These are phyloP conservation scores for Boletus huronensis DNA, from an alignment of 768 basidiomycete species.

Conservation along the genomic window DNA sequence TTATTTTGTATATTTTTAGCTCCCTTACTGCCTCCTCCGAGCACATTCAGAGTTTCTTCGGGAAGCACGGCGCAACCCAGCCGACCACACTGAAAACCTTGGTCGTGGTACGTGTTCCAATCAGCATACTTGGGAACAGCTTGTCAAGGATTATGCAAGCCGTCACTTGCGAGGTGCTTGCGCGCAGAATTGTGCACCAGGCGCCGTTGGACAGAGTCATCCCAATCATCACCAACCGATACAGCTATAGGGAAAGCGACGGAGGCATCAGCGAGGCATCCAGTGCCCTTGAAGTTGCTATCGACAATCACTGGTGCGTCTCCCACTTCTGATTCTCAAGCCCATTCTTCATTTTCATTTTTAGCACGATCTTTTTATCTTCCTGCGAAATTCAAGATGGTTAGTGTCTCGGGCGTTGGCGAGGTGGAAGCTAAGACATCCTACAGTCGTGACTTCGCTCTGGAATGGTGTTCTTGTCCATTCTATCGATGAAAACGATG, in stretches of 20 bases:
- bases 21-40: conserved; percentile 78
- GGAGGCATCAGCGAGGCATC: conserved; percentile 71
- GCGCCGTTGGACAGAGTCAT: conserved; percentile 60
- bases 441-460: conserved; percentile 68
- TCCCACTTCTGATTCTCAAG: neutral
- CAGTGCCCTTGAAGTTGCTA: conserved; percentile 85
- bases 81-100: conserved; percentile 83
- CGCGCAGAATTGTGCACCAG: conserved; percentile 73
- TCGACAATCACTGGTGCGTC: conserved; percentile 81
- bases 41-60: conserved; percentile 77
- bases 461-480: conserved; percentile 86
- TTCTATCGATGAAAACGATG: conserved; percentile 65
- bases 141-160: conserved; percentile 40
- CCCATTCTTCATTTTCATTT: neutral
- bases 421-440: conserved; percentile 5
- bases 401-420: conserved; percentile 27
- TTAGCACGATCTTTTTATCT: conserved; percentile 77
- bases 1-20: conserved; percentile 37
- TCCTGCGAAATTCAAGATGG: conserved; percentile 83
- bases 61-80: conserved; percentile 77
- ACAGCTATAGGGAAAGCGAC: conserved; percentile 65
- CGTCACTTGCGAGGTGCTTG: conserved; percentile 79
- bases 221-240: conserved; percentile 75
- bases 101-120: conserved; percentile 56
- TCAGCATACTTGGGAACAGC: neutral